Percentiles rank a stretch among this genome's conserved stretches.
These are phyloP conservation scores for Trichoderma lentiforme DNA, from an alignment of 2,329 filamentous ascomycete species.

Conservation along the genomic window DNA sequence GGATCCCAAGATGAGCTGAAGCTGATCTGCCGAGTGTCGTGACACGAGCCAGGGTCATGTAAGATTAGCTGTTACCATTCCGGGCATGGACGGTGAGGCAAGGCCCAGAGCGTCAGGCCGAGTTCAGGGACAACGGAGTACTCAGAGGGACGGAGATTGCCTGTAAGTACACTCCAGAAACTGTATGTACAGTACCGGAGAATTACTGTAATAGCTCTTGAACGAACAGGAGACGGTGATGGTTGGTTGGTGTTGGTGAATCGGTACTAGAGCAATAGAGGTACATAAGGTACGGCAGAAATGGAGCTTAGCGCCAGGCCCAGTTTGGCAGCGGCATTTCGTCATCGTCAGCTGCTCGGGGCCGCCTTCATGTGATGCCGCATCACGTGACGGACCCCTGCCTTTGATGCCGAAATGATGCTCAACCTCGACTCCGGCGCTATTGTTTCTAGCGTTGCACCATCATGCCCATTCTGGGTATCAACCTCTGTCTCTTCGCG, in stretches of 20 bases:
- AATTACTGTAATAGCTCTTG: neutral
- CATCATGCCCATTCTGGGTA: constrained; percentile 12
- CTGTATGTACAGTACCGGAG: neutral
- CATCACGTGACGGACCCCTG: constrained; percentile 11
- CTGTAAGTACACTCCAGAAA: neutral
- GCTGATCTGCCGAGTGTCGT: neutral
- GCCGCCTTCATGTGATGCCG: constrained; percentile 7
- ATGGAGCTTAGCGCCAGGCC: neutral
- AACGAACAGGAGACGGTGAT: neutral
- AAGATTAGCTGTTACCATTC: constrained; percentile 5
- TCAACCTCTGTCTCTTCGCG: constrained; percentile 2
- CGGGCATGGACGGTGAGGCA: neutral
- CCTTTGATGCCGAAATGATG: constrained; percentile 14
- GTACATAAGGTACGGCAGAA: neutral
- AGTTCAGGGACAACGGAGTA: neutral
- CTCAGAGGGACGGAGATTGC: neutral
- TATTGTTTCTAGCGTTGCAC: constrained; percentile 16
- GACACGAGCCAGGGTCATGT: constrained; percentile 2
- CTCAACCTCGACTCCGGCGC: constrained; percentile 1
- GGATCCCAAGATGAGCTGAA: neutral
- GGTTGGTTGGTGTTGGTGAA: neutral
- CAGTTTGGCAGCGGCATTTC: constrained; percentile 9
- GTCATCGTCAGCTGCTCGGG: constrained; percentile 7
- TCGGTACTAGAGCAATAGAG: neutral
- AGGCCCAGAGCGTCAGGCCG: neutral